These are phyloP conservation scores for Zopfochytrium polystomum DNA, from an alignment of 371 early-diverging fungal species.

Conservation along the genomic window DNA sequence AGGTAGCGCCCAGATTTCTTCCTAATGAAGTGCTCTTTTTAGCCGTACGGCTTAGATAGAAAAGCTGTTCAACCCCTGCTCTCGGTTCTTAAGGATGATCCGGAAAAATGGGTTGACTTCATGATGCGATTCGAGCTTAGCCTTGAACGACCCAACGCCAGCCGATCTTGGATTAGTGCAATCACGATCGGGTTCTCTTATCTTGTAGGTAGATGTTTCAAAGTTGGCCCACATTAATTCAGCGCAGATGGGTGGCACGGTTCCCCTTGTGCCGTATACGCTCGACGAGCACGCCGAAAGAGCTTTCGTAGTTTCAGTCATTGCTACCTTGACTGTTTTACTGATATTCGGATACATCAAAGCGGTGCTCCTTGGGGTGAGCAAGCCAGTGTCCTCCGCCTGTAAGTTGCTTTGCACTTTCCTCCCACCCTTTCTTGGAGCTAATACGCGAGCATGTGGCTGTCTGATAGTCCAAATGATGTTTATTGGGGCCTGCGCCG, in stretches of 20 bases:
- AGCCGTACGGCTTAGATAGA: conserved; percentile 62
- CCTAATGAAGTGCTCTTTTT: conserved; percentile 32
- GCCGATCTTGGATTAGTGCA: conserved; percentile 63
- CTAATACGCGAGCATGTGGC: not conserved
- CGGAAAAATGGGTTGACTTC: conserved; percentile 57
- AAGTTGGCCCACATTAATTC: not conserved
- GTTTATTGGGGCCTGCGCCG: conserved; percentile 64
- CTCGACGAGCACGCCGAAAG: conserved; percentile 56
- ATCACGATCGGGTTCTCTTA: conserved; percentile 68
- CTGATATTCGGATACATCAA: conserved; percentile 67
- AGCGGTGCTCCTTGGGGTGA: conserved; percentile 52
- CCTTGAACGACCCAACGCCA: conserved; percentile 62
- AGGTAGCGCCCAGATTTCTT: not conserved
- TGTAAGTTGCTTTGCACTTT: conserved; percentile 37
- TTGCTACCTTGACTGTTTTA: conserved; percentile 56
- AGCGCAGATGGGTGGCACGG: conserved; percentile 54
- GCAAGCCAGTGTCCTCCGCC: conserved; percentile 33
- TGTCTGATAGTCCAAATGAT: conserved; percentile 58
- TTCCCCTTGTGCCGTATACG: conserved; percentile 51
- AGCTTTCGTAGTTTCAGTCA: conserved; percentile 59
- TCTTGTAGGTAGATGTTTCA: conserved; percentile 33
- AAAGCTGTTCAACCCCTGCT: conserved; percentile 59
- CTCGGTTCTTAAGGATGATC: conserved; percentile 52
- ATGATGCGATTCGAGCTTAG: conserved; percentile 76
- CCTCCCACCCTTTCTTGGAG: not conserved